Base-by-base conservation (phyloP, 306 rosid genomes). In the Trichosanthes truncata region DNA sequence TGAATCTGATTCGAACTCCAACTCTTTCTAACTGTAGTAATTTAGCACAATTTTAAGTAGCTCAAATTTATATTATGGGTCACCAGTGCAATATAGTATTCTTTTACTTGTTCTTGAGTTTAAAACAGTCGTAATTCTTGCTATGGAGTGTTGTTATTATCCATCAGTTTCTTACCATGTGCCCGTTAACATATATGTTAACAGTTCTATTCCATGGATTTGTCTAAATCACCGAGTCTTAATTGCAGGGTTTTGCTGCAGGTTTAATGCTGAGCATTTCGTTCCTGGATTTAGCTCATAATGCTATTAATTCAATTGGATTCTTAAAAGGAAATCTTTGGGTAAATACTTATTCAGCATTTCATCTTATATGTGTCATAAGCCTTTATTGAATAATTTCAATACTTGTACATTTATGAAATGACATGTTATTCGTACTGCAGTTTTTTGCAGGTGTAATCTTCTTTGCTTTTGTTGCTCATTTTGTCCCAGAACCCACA, bases 251-350 rank as follows among this genome's bases (percentile, higher is more conserved):
- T 78, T 95, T 95, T 87, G 99, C 99, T 49, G 97, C 97, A 67
- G 99, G 99, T 81, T 86, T 95, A 81, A 91, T 95, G 98, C 84
- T 95, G 41, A 95, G 99, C 87, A 95, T 91, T 78, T 95, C 99
- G 40, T 93, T 96, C 89, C 91, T 96, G 52, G 99, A 96, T 85
- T 88, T 96, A 77, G 99, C 99, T 89, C 99, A 93, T 82, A 96
- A 93, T 79, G 97, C 99, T 78, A 83, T 93, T 53, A 96, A 96
- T 85, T 89, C 99, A 10, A 87, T 96, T 45, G 99, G 99, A 40
- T 96, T 96, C 89, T 83, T 96, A 73, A 96, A 90, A 87, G 99
- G 89, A 66, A 93, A 96, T 79, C 88, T 93, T 81, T 96, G 99
- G 99, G 99, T 96, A 83, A 78, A 87, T 67, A 78, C 36, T 71